Percentiles rank a stretch among this genome's conserved stretches.
These are phyloP conservation scores for Kodamaea restingae DNA, from an alignment of 805 yeast species.

Conservation along the genomic window DNA sequence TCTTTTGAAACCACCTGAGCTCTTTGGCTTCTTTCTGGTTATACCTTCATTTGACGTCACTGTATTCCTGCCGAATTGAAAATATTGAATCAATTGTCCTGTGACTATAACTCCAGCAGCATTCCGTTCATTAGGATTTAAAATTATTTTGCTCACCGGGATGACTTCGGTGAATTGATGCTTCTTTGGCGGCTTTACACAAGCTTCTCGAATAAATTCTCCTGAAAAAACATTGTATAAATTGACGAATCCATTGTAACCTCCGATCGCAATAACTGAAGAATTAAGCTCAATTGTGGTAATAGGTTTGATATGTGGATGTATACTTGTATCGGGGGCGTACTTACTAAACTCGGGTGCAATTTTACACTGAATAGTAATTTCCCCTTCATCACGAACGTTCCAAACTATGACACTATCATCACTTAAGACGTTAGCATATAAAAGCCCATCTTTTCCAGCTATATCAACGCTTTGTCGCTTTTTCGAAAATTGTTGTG, in stretches of 20 bases:
- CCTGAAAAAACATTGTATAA: conserved; percentile 44
- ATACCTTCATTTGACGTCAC: conserved; percentile 7
- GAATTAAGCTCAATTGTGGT: conserved; percentile 32
- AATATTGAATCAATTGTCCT: conserved; percentile 44
- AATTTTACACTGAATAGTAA: conserved; percentile 15
- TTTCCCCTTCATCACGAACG: conserved; percentile 26
- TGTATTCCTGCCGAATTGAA: conserved; percentile 40
- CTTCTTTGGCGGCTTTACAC: conserved; percentile 27
- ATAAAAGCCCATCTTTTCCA: conserved; percentile 42
- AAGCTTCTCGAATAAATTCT: conserved; percentile 30
- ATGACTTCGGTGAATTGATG: conserved; percentile 19
- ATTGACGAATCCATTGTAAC: conserved; percentile 40
- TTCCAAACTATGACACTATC: conserved; percentile 42
- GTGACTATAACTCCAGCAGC: conserved; percentile 38
- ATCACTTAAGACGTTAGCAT: conserved; percentile 35
- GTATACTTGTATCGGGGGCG: conserved; percentile 7
- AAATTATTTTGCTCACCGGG: conserved; percentile 24
- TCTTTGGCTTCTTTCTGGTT: conserved; percentile 15
- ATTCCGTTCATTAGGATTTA: conserved; percentile 22
- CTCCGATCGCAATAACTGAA: conserved; percentile 34
- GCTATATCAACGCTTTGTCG: neutral
- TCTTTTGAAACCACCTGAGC: conserved; percentile 21
- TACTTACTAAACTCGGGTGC: conserved; percentile 22
- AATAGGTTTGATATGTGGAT: conserved; percentile 13
- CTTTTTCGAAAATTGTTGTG: conserved; percentile 5